Base-by-base conservation (phyloP, 2,329 filamentous ascomycete species). In the Ploettnerulaceae sp. region DNA sequence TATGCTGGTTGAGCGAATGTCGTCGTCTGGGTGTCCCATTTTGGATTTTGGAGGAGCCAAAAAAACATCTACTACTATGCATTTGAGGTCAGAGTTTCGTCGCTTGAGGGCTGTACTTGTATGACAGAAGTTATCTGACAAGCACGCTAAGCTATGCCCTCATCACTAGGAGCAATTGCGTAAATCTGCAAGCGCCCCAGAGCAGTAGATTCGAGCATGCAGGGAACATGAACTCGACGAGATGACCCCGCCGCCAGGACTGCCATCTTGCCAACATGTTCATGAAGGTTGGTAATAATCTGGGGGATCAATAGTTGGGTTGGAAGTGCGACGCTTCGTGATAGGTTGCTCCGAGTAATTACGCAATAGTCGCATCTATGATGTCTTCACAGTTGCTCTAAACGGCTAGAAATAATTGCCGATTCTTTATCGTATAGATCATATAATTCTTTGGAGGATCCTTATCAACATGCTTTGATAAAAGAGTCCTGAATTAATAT, bases 21-120 rank as follows among this genome's bases (percentile, higher is more conserved):
- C 14, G 3, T 55, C 43, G 40, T 52, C 45, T 26, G 39, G 11
- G 9, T 45, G 38, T 44, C 53, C 51, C 53, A 56, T 56, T 12
- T 5, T 50, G 36, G 18, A 42, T 43, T 38, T n/a, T n/a, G n/a
- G n/a, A n/a, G n/a, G n/a, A 7, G 14, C 7, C 4, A 35, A 6
- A 17, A 18, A 28, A n/a, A n/a, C n/a, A n/a, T n/a, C n/a, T n/a
- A n/a, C n/a, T n/a, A n/a, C n/a, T n/a, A n/a, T n/a, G n/a, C n/a
- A n/a, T n/a, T n/a, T 26, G 26, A 25, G 14, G 8, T 28, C 22
- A 1, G 7, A 18, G 17, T 14, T 2, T 28, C 20, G 22, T 26
- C 14, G 18, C 36, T 11, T 9, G 24, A 17, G 14, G 14, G 3
- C 24, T 18, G 15, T 38, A 38, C 36, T 38, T 38, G 36, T 38